Evolutionary conservation across 192 early-diverging fungal species (phyloP), one percentile per base, ranked within the genome.

Genomic region (Backusella sp.): DNA sequence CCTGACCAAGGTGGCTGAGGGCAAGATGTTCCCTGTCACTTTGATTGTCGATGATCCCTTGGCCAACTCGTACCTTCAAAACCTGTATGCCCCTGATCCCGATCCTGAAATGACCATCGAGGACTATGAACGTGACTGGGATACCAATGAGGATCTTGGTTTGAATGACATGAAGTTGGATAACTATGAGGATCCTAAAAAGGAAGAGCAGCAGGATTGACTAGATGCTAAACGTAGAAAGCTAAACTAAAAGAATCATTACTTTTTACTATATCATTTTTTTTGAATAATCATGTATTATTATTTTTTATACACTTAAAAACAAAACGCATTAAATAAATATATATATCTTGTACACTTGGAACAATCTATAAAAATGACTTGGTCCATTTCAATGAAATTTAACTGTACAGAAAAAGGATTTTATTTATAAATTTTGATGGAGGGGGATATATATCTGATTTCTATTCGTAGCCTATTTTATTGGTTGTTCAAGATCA

Each of bases 61-160:
- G 65, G 86, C 90, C 19, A 97, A 98, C 84, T 93, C 91, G n/a
- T 94, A 95, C 78, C 84, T 95, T 59, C 93, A 95, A 84, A 98
- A 97, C 88, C 82, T 93, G 53, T 97, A 97, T 80, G 97, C 97
- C 19, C 97, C 97, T 23, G 97, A 97, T 77, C 84, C 88, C 9
- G 97, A 98, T 76, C 97, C 97, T n/a, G 94, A 96, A 77, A 98
- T 98, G 97, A 87, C 78, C 6, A 89, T 88, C 59, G 94, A 94
- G 77, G 87, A 87, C 15, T 98, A 96, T 73, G 91, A 96, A 73
- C 91, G 97, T 69, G 91, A 90, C 1, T 94, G 87, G 84, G 95
- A 97, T 53, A 90, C 95, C 75, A 96, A 98, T 79, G 97, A 98
- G 77, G 80, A 81, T 32, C 87, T 94, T 59, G 96, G 97, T 23